phyloP scores from a whole-genome alignment of 371 early-diverging fungal species.

The Mortierella sp. region DNA sequence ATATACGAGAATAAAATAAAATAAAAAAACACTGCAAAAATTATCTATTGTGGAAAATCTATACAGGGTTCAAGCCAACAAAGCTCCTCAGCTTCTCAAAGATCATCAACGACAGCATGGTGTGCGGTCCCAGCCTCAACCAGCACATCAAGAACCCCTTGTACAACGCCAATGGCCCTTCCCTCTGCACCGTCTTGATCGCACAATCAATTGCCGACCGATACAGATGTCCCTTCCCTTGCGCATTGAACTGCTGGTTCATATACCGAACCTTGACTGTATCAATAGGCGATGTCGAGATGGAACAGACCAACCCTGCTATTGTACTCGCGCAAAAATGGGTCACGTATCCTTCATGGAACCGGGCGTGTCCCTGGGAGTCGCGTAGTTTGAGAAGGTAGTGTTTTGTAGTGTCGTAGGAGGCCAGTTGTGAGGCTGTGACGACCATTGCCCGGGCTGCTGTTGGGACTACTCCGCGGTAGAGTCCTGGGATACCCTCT shows the following conservation, averaged over 20 bases:
- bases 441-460: constrained; percentile 61
- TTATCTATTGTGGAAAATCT: neutral
- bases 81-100: constrained; percentile 58
- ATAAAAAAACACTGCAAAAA: too few relatives aligned
- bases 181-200: constrained; percentile 45
- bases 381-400: constrained; percentile 49
- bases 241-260: constrained; percentile 60
- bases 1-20: too few relatives aligned
- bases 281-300: constrained; percentile 63
- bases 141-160: constrained; percentile 62
- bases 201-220: constrained; percentile 54
- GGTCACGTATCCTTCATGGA: constrained; percentile 36
- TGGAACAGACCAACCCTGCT: constrained; percentile 61
- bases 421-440: constrained; percentile 65
- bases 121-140: constrained; percentile 62
- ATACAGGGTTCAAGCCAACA: constrained; percentile 58
- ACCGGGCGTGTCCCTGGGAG: constrained; percentile 14
- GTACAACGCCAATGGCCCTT: constrained; percentile 60
- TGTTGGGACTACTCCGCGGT: constrained; percentile 59
- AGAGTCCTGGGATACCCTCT: constrained; percentile 60
- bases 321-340: constrained; percentile 47
- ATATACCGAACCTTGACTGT: constrained; percentile 65
- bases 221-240: constrained; percentile 39
- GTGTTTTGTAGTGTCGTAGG: constrained; percentile 66
- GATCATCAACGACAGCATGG: constrained; percentile 60